These are phyloP conservation scores for Sporothrix brunneoviolacea DNA, from an alignment of 2,329 filamentous ascomycete species.

Conservation along the genomic window DNA sequence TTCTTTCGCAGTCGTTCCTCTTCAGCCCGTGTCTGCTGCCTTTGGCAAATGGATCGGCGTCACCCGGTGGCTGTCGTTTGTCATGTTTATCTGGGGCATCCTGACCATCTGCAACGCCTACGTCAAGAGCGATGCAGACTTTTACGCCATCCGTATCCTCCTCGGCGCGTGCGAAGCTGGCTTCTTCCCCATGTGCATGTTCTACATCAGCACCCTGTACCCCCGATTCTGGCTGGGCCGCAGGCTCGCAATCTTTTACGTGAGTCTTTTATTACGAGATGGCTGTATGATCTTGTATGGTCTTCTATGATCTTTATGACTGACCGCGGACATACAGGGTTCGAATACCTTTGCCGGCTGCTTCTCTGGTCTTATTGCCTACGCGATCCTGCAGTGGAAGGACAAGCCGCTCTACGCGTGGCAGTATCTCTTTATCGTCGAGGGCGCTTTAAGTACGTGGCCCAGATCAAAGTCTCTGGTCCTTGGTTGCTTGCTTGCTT, in stretches of 20 bases:
- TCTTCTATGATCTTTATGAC: too few species aligned
- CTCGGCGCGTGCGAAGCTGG: conserved; percentile 35
- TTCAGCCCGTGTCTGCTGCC: conserved; percentile 48
- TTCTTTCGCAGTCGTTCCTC: too few species aligned
- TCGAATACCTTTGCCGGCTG: conserved; percentile 2
- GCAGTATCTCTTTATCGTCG: conserved; percentile 40
- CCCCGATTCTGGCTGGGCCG: conserved; percentile 50
- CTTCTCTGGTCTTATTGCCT: conserved; percentile 20
- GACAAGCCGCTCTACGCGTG: conserved; percentile 28
- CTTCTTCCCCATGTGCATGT: conserved; percentile 52
- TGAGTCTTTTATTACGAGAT: too few species aligned
- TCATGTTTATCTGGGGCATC: conserved; percentile 23
- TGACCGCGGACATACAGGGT: too few species aligned
- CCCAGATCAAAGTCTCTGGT: too few species aligned
- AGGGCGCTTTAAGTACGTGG: conserved; percentile 35
- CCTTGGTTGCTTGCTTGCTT: too few species aligned
- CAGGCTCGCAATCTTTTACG: conserved; percentile 48
- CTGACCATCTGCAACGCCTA: conserved; percentile 26
- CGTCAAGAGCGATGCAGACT: conserved; percentile 23
- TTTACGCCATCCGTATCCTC: conserved; percentile 21
- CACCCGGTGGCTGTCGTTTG: conserved; percentile 29
- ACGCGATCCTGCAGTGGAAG: conserved; percentile 34
- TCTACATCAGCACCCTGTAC: conserved; percentile 53
- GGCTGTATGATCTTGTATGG: too few species aligned
- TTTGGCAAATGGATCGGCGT: conserved; percentile 31